These are phyloP conservation scores for Antitrichia curtipendula DNA, from an alignment of 225 moss, liverwort and hornwort genomes.

Conservation along the genomic window DNA sequence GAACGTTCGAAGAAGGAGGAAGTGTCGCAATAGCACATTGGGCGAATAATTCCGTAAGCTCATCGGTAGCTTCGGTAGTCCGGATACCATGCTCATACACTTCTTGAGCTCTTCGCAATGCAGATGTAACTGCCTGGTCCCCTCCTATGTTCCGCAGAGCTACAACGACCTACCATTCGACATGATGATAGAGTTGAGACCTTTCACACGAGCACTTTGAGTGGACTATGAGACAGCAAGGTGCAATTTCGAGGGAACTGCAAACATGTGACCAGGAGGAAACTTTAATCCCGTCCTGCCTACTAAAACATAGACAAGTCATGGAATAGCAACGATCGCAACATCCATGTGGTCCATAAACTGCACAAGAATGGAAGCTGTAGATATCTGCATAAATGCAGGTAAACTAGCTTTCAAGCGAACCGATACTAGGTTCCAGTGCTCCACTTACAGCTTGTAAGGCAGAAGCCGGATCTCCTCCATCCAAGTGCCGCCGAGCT, in stretches of 20 bases:
- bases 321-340: neutral
- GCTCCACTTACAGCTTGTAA: constrained; percentile 74
- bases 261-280: neutral
- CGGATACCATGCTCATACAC: constrained; percentile 28
- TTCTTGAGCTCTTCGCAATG: constrained; percentile 65
- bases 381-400: neutral
- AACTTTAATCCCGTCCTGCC: neutral
- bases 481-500: constrained; percentile 37
- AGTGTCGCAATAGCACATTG: constrained; percentile 66
- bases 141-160: constrained; percentile 74
- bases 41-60: constrained; percentile 68
- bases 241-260: neutral
- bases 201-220: neutral
- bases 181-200: constrained; percentile 3
- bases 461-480: constrained; percentile 67
- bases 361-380: neutral
- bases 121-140: constrained; percentile 64
- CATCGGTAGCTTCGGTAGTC: constrained; percentile 44
- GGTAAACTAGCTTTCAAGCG: neutral
- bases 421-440: neutral
- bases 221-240: neutral
- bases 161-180: constrained; percentile 48
- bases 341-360: neutral
- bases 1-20: neutral
- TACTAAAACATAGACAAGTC: neutral